Evolutionary conservation across 2,329 filamentous ascomycete species (phyloP), one percentile per base, ranked within the genome.

Genomic region (Escovopsis weberi): DNA sequence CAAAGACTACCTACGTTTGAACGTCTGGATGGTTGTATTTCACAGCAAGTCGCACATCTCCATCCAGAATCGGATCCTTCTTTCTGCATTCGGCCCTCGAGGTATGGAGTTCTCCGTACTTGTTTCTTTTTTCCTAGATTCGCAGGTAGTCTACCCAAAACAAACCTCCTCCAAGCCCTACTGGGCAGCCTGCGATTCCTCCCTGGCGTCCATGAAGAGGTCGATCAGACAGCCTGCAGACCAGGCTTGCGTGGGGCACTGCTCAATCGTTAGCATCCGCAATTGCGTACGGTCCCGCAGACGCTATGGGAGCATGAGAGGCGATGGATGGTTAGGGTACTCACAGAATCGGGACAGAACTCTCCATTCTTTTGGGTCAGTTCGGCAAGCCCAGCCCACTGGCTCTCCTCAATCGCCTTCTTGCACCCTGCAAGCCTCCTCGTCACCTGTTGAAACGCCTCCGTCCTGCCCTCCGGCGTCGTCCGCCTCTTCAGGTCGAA

Each of bases 201-300:
- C 72, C 26, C 73, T 70, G 15, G 86, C 89, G 60, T 98, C 91
- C 70, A 94, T 88, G 66, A 94, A 98, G 49, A 98, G 64, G 65
- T 98, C 91, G 55, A 98, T 85, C 56, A 98, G 69, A 60, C 91
- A 96, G 19, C 85, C 83, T 28, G 91, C 85, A 42, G 87, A 95
- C 91, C 91, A 98, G 42, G 91, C 83, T 62, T 98, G 91, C 1
- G 91, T 95, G 26, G 91, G 91, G 42, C 82, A 91, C 80, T 91
- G 57, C 43, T 3, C 23, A 42, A 46, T 47, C 49, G 50, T 51
- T 28, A 39, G 40, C 26, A 39, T 30, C 19, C 15, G 15, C 26
- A 15, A 15, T 15, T 15, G 15, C 15, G 15, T 15, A 15, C 15
- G 15, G 15, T 15, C 15, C 15, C 15, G 15, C 15, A 15, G 15